Evolutionary conservation across 2,329 filamentous ascomycete genomes (phyloP).

Genomic region (Colletotrichum sp.): DNA sequence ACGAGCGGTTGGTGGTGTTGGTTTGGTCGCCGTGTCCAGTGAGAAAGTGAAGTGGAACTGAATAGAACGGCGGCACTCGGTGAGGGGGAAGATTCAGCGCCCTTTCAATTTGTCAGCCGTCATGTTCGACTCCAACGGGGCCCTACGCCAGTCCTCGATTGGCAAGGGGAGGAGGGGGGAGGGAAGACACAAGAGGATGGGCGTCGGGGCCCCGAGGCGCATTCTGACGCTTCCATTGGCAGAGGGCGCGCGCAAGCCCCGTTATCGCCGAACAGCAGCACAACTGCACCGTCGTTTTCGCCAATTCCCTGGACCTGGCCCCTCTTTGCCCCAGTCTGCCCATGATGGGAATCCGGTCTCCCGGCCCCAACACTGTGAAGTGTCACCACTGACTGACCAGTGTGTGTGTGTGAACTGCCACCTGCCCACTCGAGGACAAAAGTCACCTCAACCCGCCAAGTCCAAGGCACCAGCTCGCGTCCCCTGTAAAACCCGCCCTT

Average conservation of each 20-base stretch:
- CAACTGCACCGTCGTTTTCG: conserved; percentile 8
- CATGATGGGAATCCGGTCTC: not conserved
- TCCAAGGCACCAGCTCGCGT: conserved; percentile 2
- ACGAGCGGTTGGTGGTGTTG: not conserved
- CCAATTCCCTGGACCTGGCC: not conserved
- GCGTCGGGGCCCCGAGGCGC: not conserved
- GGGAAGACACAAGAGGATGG: not conserved
- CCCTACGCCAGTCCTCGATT: not conserved
- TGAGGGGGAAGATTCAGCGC: conserved; percentile 23
- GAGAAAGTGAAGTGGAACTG: conserved; percentile 14
- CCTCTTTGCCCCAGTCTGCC: not conserved
- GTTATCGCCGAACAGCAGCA: not conserved
- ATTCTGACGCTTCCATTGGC: conserved; percentile 7
- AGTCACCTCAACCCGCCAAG: not conserved
- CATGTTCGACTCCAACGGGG: not conserved
- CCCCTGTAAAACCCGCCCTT: not conserved
- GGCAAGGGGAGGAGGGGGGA: conserved; percentile 4
- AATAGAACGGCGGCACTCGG: conserved; percentile 13
- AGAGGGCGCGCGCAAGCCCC: not conserved
- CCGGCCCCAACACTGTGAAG: not conserved
- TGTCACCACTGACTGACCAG: not conserved
- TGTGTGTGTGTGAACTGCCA: not conserved
- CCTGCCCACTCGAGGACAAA: not conserved
- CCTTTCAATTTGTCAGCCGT: conserved; percentile 23
- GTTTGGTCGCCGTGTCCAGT: not conserved